phyloP scores from a whole-genome alignment of 2,329 filamentous ascomycete genomes.

The Xylaria sp. region DNA sequence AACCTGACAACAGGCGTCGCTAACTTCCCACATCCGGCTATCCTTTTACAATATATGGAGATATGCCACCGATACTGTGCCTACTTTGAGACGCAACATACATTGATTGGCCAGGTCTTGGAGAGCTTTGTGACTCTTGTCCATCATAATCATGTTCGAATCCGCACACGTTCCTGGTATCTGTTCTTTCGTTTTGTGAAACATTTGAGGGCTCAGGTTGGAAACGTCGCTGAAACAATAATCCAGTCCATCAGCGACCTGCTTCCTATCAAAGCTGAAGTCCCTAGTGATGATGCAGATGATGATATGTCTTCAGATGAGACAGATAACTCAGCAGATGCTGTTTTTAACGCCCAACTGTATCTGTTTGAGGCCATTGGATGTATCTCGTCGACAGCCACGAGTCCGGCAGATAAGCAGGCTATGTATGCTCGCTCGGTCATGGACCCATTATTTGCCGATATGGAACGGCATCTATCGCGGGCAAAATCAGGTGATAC shows the following conservation, averaged over 20 bases:
- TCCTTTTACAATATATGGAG: slow-evolving; percentile 97
- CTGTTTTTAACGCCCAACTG: slow-evolving; percentile 89
- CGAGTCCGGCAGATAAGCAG: slow-evolving; percentile 85
- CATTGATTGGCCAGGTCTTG: slow-evolving; percentile 85
- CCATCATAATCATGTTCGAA: slow-evolving; percentile 86
- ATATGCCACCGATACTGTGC: slow-evolving; percentile 93
- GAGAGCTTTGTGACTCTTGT: slow-evolving; percentile 92
- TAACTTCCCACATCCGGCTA: slow-evolving; percentile 87
- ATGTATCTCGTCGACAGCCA: slow-evolving; percentile 84
- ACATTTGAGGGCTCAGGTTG: slow-evolving; percentile 83
- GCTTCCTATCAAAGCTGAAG: slow-evolving; percentile 88
- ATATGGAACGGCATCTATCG: slow-evolving; percentile 83
- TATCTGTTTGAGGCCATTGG: slow-evolving; percentile 96
- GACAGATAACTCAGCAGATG: slow-evolving; percentile 88
- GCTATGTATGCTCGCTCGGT: slow-evolving; percentile 87
- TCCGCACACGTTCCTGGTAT: slow-evolving; percentile 95
- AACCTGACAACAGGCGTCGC: slow-evolving; percentile 72
- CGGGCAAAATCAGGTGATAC: slow-evolving; percentile 84
- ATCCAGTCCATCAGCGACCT: slow-evolving; percentile 91
- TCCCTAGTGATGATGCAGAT: slow-evolving; percentile 80
- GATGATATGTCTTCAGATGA: slow-evolving; percentile 97
- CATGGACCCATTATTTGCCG: slow-evolving; percentile 88
- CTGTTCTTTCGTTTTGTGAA: slow-evolving; percentile 94
- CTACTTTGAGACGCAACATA: slow-evolving; percentile 87
- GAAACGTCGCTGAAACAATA: slow-evolving; percentile 89